Evolutionary conservation across 441 rosid species (phyloP).

Genomic region (Codiaeum variegatum): DNA sequence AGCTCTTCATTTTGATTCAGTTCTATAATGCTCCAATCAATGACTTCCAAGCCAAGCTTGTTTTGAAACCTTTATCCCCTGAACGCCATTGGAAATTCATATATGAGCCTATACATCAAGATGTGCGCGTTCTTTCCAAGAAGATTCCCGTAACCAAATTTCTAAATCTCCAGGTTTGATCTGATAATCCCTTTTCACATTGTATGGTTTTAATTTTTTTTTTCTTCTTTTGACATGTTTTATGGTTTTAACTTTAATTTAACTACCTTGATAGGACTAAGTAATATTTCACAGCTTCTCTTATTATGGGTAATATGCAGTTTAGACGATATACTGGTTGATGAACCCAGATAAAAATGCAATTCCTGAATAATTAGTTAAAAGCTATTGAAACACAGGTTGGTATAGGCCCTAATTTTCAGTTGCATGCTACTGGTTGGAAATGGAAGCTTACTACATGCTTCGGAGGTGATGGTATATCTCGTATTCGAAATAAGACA

Average conservation of each 20-base stretch:
- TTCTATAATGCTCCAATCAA: slow-evolving; percentile 79
- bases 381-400: slow-evolving; percentile 42
- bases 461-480: slow-evolving; percentile 79
- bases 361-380: slow-evolving; percentile 3
- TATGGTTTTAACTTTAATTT: background rate
- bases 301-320: background rate
- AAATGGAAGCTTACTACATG: slow-evolving; percentile 88
- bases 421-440: slow-evolving; percentile 76
- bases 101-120: slow-evolving; percentile 72
- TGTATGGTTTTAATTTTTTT: background rate
- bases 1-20: slow-evolving; percentile 35
- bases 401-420: slow-evolving; percentile 81
- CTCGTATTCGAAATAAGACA: slow-evolving; percentile 79
- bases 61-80: slow-evolving; percentile 69
- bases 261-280: background rate
- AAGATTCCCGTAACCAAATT: slow-evolving; percentile 84
- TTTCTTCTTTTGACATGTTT: background rate
- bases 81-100: slow-evolving; percentile 78
- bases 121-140: slow-evolving; percentile 65
- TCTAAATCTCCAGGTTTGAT: slow-evolving; percentile 76
- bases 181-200: slow-evolving; percentile 4
- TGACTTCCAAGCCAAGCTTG: slow-evolving; percentile 80
- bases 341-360: slow-evolving; percentile 4
- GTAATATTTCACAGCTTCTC: background rate
- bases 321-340: slow-evolving; percentile 1